Evolutionary conservation across 371 early-diverging fungal genomes (phyloP).

Genomic region (Mycotypha africana): DNA sequence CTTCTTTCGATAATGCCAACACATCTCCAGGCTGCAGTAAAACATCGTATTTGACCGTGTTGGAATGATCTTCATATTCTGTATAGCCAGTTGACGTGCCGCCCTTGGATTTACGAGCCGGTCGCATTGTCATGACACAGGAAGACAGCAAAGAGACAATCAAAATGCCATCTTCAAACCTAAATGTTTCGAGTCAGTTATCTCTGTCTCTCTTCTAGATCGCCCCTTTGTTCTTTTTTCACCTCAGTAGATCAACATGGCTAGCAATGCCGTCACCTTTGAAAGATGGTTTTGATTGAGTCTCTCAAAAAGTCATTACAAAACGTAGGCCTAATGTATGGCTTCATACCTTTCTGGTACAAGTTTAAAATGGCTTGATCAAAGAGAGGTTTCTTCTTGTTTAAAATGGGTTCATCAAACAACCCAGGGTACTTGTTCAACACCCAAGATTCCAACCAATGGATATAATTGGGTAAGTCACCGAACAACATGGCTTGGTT

Average conservation of each 20-base stretch:
- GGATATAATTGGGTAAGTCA: conserved; percentile 17
- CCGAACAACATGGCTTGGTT: conserved; percentile 48
- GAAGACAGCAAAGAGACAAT: conserved; percentile 38
- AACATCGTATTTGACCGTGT: conserved; percentile 1
- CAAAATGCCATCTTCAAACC: conserved; percentile 44
- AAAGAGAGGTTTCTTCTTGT: conserved; percentile 26
- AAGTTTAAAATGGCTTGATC: conserved; percentile 43
- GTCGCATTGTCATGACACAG: conserved; percentile 40
- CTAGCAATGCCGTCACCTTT: conserved; percentile 37
- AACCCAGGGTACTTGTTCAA: conserved; percentile 9
- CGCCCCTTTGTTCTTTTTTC: no score
- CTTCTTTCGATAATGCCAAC: conserved; percentile 25
- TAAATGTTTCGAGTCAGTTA: conserved; percentile 9
- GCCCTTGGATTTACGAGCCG: conserved; percentile 13
- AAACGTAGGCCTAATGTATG: neutral
- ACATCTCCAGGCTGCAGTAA: conserved; percentile 37
- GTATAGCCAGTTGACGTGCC: neutral
- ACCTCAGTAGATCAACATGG: conserved; percentile 43
- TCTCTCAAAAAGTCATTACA: no score
- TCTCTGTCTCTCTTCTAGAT: no score
- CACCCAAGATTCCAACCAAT: conserved; percentile 14
- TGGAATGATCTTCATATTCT: neutral
- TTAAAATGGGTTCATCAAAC: conserved; percentile 14
- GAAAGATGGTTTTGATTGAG: neutral
- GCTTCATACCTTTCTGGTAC: conserved; percentile 31